phyloP scores from a whole-genome alignment of 208 protist species.

The Crithidia fasciculata region DNA sequence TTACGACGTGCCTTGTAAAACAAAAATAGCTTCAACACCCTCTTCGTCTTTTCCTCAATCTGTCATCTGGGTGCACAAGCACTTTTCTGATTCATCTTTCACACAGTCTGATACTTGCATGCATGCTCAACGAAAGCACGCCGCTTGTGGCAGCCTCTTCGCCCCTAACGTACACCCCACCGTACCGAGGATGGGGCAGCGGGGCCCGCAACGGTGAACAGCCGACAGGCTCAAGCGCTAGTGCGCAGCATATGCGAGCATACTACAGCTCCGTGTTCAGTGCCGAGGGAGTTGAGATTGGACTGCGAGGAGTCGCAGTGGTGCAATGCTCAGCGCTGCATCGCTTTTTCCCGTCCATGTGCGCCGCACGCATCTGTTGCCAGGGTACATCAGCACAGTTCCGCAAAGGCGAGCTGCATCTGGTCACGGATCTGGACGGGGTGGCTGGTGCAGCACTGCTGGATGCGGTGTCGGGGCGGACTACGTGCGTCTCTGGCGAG shows the following conservation, averaged over 20 bases:
- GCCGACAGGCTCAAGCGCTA: neutral
- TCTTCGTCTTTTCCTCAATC: no score
- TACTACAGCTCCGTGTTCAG: conserved; percentile 43
- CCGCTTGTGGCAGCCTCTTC: conserved; percentile 26
- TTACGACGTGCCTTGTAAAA: no score
- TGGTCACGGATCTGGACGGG: conserved; percentile 47
- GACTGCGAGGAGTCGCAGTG: conserved; percentile 43
- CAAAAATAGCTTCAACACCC: no score
- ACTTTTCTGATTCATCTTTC: neutral
- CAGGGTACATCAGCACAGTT: conserved; percentile 48
- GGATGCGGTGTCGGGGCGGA: conserved; percentile 37
- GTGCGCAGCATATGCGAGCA: conserved; percentile 20
- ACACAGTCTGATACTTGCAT: neutral
- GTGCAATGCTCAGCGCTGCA: conserved; percentile 30
- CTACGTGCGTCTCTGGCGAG: conserved; percentile 30
- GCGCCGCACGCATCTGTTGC: conserved; percentile 40
- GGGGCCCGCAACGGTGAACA: neutral
- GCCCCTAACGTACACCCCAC: conserved; percentile 11
- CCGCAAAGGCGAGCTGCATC: conserved; percentile 40
- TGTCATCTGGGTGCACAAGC: no score
- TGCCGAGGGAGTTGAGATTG: conserved; percentile 41
- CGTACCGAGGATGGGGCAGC: neutral
- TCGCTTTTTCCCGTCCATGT: conserved; percentile 28
- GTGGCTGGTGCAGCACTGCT: conserved; percentile 34
- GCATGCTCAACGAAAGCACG: conserved; percentile 32